Base-by-base conservation (phyloP, 2,329 filamentous ascomycete genomes). In the Aspergillus sclerotialis region DNA sequence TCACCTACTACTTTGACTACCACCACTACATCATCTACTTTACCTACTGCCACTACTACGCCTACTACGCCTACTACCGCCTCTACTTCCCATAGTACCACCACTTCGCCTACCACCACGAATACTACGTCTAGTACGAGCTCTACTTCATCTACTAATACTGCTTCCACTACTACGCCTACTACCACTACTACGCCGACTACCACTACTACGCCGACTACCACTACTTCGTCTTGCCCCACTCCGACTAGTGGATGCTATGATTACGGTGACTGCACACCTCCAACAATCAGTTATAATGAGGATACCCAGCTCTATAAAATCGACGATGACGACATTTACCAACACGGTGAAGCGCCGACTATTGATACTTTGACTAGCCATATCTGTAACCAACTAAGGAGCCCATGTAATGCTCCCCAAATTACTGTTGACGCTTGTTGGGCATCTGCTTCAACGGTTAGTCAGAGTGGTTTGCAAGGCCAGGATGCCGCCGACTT, bases 111-210 rank as follows among this genome's bases (percentile, higher is more conserved):
- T n/a, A n/a, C n/a, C n/a, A n/a, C n/a, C n/a, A n/a, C n/a, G n/a
- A n/a, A n/a, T n/a, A n/a, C n/a, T n/a, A n/a, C n/a, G n/a, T n/a
- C n/a, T n/a, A n/a, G n/a, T n/a, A n/a, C n/a, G n/a, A n/a, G n/a
- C n/a, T n/a, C n/a, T n/a, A n/a, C n/a, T n/a, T n/a, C n/a, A n/a
- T n/a, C n/a, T n/a, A n/a, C n/a, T n/a, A n/a, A n/a, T n/a, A n/a
- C n/a, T n/a, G n/a, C n/a, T 24, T 24, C 21, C 21, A 74, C 75
- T 4, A 15, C 13, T 4, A 37, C 38, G 5, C 2, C 7, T 4
- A 37, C 38, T 8, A 4, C 9, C 13, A 30, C 15, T 4, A 16
- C 13, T 3, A 33, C 32, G 3, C 12, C 5, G n/a, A 28, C 27
- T 2, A 13, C 9, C 18, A 32, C 31, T n/a, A 8, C 28, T 10